A percentile compares a stretch with the other conserved stretches of the same genome.
Evolutionary conservation across 495 filamentous ascomycete species (phyloP).

Genomic region (Hapsidospora chrysogenum): DNA sequence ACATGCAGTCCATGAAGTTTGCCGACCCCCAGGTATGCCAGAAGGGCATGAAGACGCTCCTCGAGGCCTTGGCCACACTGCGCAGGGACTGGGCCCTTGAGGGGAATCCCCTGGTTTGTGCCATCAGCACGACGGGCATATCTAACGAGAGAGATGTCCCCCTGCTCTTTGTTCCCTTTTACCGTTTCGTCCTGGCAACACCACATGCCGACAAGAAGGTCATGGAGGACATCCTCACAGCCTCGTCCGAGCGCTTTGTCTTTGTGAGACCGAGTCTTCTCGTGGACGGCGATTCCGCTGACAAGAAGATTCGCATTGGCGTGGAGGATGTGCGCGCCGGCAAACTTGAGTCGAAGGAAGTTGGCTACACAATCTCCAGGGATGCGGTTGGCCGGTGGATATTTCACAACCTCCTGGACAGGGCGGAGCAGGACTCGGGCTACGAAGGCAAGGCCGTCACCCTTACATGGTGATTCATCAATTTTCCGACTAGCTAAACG

Average conservation of each 20-base stretch:
- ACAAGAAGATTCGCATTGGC: slow-evolving; percentile 19
- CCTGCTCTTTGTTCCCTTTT: slow-evolving; percentile 21
- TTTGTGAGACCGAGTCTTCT: slow-evolving; percentile 8
- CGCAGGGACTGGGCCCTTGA: slow-evolving; percentile 2
- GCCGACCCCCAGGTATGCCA: slow-evolving; percentile 34
- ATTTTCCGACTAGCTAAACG: too few relatives aligned
- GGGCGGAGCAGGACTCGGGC: not conserved
- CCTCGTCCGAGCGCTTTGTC: slow-evolving; percentile 2
- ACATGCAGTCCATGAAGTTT: slow-evolving; percentile 9
- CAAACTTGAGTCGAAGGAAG: slow-evolving; percentile 5
- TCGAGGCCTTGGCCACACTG: slow-evolving; percentile 15
- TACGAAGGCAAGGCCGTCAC: slow-evolving; percentile 10
- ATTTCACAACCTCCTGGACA: slow-evolving; percentile 10
- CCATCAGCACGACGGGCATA: slow-evolving; percentile 31
- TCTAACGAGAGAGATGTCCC: slow-evolving; percentile 28
- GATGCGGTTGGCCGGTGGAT: slow-evolving; percentile 24
- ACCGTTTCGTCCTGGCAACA: slow-evolving; percentile 22
- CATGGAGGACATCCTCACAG: slow-evolving; percentile 4
- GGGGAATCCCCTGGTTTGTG: slow-evolving; percentile 13
- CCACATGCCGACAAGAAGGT: slow-evolving; percentile 36
- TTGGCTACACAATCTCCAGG: slow-evolving; percentile 29
- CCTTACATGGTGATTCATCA: slow-evolving; percentile 7
- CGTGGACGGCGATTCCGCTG: slow-evolving; percentile 9
- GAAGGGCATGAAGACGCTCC: slow-evolving; percentile 20
- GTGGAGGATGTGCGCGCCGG: slow-evolving; percentile 17